Conservation (phyloP, 2,329 filamentous ascomycete species). For the Cordyceps fumosorosea region DNA sequence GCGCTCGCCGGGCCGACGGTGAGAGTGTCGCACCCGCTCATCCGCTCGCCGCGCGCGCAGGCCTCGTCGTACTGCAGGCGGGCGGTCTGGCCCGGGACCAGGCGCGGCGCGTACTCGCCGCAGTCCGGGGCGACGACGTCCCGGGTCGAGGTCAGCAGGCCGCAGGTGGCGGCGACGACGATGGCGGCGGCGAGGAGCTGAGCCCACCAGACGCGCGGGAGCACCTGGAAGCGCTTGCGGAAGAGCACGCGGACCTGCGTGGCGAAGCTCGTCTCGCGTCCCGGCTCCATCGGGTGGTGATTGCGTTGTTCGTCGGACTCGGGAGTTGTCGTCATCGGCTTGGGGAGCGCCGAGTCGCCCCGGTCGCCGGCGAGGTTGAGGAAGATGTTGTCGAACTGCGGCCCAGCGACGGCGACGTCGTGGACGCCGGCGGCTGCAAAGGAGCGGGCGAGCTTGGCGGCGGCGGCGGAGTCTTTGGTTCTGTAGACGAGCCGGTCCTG, state of each 20-base stretch:
- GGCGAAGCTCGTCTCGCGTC: slow-evolving; percentile 16
- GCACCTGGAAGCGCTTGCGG: slow-evolving; percentile 63
- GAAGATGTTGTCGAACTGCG: slow-evolving; percentile 29
- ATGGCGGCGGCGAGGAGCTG: slow-evolving; percentile 67
- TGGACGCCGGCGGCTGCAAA: slow-evolving; percentile 44
- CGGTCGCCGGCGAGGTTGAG: slow-evolving; percentile 21
- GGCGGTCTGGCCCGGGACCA: not conserved
- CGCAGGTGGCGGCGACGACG: slow-evolving; percentile 64
- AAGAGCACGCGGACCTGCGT: slow-evolving; percentile 64
- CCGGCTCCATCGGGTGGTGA: slow-evolving; percentile 3
- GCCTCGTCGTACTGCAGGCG: slow-evolving; percentile 21
- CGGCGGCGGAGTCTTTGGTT: slow-evolving; percentile 32
- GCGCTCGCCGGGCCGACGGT: slow-evolving; percentile 20
- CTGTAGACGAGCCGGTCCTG: slow-evolving; percentile 50
- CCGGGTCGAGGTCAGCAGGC: slow-evolving; percentile 65
- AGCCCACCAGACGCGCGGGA: slow-evolving; percentile 69
- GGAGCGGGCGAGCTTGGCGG: slow-evolving; percentile 25
- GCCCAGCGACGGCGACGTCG: slow-evolving; percentile 24
- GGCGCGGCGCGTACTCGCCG: slow-evolving; percentile 30
- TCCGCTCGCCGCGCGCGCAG: slow-evolving; percentile 26
- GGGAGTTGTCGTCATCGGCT: not conserved
- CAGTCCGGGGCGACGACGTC: slow-evolving; percentile 44
- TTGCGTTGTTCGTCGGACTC: not conserved
- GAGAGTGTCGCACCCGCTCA: slow-evolving; percentile 10
- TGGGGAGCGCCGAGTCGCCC: slow-evolving; percentile 16